Evolutionary conservation across 768 basidiomycete genomes (phyloP), one percentile per base, ranked within the genome.

Genomic region (Auriscalpium orientale): DNA sequence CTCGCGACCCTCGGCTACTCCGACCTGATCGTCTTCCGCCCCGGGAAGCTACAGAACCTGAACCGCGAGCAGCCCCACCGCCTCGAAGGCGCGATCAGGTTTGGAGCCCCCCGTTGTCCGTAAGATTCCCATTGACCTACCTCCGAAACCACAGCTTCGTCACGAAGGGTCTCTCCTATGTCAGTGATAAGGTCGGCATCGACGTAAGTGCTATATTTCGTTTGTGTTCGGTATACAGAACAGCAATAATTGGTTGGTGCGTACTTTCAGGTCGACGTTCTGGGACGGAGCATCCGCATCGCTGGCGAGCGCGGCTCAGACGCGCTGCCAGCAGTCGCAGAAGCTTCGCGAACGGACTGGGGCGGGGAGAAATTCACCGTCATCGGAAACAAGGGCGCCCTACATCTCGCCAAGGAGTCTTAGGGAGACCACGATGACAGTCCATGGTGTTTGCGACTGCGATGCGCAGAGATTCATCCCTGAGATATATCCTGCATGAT

Each of bases 1-100:
- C 73, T 92, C 18, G 84, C 87, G 0, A 69, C 68, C 4, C 69
- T 91, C 6, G 88, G 87, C 10, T 91, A 91, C 66, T 64, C 71
- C 12, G 87, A 91, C 53, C 81, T 82, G 1, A 81, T 91, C 57
- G 65, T 89, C 48, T 84, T 90, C 67, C 79, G 86, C 18, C 88
- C 91, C 2, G 80, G 65, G 0, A 58, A 76, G n/a, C 68, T 91
- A 1, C 34, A 47, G 37, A 58, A 58, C 28, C 38, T 50, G 4
- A 34, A 58, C 8, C 51, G 58, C 2, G 12, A 51, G 1, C 57
- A 9, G 9, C 8, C 1, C 51, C 28, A 28, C 28, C 28, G 12
- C 50, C 1, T 11, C 2, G 8, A 56, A 59, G 49, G 20, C 13
- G 40, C 36, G 12, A 8, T 36, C 15, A 12, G 35, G 58, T 59